Base-by-base conservation (phyloP, 164 flowering plant genomes). In the Kingdonia uniflora region DNA sequence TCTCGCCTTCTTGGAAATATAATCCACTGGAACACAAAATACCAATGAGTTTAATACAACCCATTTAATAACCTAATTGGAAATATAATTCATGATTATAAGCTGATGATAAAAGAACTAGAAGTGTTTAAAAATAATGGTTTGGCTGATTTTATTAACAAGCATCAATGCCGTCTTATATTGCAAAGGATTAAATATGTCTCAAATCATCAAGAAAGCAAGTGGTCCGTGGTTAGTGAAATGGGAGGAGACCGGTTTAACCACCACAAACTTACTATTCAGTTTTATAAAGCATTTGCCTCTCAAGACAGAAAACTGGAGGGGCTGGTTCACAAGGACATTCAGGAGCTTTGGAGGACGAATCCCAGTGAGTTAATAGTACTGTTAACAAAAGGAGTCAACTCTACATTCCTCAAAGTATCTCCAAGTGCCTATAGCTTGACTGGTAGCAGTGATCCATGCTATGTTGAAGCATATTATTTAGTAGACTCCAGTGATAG, bases 381-480 rank as follows among this genome's bases (percentile, higher is more conserved):
- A n/a, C n/a, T n/a, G n/a, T n/a, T n/a, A n/a, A n/a, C n/a, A n/a
- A n/a, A n/a, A n/a, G n/a, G n/a, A n/a, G n/a, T n/a, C n/a, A n/a
- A n/a, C n/a, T n/a, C n/a, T n/a, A n/a, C n/a, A n/a, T n/a, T n/a
- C n/a, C n/a, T n/a, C n/a, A n/a, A n/a, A n/a, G n/a, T n/a, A n/a
- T n/a, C n/a, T n/a, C n/a, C n/a, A n/a, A n/a, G n/a, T 60, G 83
- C 85, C 62, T 78, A 92, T 42, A 68, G 91, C 53, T 81, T 89
- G 69, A 81, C 84, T 57, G 97, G 95, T 49, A 94, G 99, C 59
- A 89, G 97, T 69, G 99, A 92, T 71, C 99, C 99, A 49, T 84
- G 97, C 75, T 94, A 78, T 68, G 73, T 94, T 64, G n/a, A n/a
- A 78, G 97, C 85, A 45, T 89, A 89, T 73, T 97, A 94, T 78